Conservation (phyloP, 257 asterid genomes). For the Solanum etuberosum region DNA sequence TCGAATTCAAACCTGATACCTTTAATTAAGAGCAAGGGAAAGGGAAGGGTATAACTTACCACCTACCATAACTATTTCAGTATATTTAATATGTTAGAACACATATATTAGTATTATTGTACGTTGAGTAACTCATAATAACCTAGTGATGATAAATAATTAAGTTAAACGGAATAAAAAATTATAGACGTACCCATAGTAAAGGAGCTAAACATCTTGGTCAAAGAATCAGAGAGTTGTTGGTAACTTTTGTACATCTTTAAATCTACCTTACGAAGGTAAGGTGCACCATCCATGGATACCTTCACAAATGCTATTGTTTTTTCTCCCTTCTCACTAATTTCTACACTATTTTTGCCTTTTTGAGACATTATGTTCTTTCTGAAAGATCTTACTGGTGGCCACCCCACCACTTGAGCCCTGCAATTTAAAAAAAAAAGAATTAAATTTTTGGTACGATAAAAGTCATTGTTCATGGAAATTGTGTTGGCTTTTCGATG, state of each 20-base stretch:
- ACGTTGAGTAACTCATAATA: not conserved
- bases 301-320: constrained; percentile 29
- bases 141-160: not conserved
- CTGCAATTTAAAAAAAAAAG: not conserved
- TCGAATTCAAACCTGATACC: not conserved
- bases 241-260: constrained; percentile 31
- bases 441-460: not conserved
- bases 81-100: too few relatives aligned
- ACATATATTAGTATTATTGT: not conserved
- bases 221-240: constrained; percentile 38
- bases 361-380: constrained; percentile 35
- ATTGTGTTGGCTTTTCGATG: not conserved
- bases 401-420: constrained; percentile 48
- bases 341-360: constrained; percentile 8
- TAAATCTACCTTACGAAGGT: constrained; percentile 45
- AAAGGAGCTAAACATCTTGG: constrained; percentile 38
- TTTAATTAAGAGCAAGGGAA: too few relatives aligned
- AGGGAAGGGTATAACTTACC: not conserved
- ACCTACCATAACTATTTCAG: not conserved
- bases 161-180: not conserved
- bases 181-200: constrained; percentile 20
- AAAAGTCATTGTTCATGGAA: not conserved
- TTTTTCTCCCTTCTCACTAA: constrained; percentile 4
- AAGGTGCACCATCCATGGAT: constrained; percentile 46
- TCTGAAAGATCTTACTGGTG: constrained; percentile 37